Evolutionary conservation across 768 basidiomycete species (phyloP), one percentile per base, ranked within the genome.

Genomic region (Crepidotus variabilis): DNA sequence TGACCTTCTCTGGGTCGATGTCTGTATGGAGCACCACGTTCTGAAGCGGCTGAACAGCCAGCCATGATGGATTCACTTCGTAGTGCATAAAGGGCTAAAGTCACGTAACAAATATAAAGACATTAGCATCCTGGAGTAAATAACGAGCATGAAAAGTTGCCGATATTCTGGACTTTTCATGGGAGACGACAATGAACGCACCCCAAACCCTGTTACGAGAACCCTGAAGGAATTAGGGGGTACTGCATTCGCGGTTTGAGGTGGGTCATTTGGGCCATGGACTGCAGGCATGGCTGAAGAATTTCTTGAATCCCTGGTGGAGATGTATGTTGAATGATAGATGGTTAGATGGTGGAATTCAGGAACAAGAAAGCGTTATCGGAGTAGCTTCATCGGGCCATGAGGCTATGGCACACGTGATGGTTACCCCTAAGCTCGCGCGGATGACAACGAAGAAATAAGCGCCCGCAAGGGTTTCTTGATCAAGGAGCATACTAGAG

Each of bases 61-160:
- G 74, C 87, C 88, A 89, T 20, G 87, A 88, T 1, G 88, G 87
- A 63, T 89, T 89, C 54, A 76, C 75, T 51, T 72, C 63, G 61
- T 79, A 80, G 18, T 80, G 78, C 51, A 75, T 68, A 67, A 84
- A 85, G 23, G 86, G 84, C 82, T 56, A 51, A 24, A n/a, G n/a
- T n/a, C 85, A 63, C 59, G 50, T 58, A 28, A 8, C 28, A 64
- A 60, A 47, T 57, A 49, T 50, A 52, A 32, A 47, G 39, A 51
- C 28, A 66, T 66, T 51, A 67, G 63, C 62, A 47, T 35, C 16
- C 10, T 10, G 6, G 39, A 21, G 11, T 10, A 23, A 34, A 55
- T 11, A 28, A 58, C 22, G 20, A 36, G 32, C 57, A 51, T 49
- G 20, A 60, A 34, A 55, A 50, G 43, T 50, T 54, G 49, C 53